Base-by-base conservation (phyloP, 495 filamentous ascomycete species). In the Trichoderma gamsii region DNA sequence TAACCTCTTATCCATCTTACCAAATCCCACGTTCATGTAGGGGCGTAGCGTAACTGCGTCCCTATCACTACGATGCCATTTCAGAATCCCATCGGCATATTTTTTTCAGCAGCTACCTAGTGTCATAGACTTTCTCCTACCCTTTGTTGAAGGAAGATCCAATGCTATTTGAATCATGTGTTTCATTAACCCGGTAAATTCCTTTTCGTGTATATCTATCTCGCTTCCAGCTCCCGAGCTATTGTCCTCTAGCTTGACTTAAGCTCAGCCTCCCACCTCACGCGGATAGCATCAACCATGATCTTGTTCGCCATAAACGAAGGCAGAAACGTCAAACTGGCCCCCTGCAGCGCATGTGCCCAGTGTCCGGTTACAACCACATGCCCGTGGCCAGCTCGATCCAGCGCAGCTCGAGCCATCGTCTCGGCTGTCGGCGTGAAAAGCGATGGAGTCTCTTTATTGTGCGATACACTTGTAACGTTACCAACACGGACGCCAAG, bases 321-420 rank as follows among this genome's bases (percentile, higher is more conserved):
- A 46, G 43, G 43, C 43, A 46, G 6, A 18, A 46, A 4, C 43
- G 18, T 46, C 3, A 46, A 18, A 46, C 43, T 16, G 5, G 43
- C 43, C 12, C 12, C 6, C 18, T 70, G 63, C 51, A 78, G 27
- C 21, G 73, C 71, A 15, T 77, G 75, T 41, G 73, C 69, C 71
- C 71, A 75, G 32, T 75, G 72, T 35, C 75, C 73, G 15, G 73
- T 70, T 27, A 75, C 69, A 29, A 66, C 64, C 12, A 63, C 35
- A 46, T 66, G 43, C 16, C 71, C 72, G 68, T 73, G 76, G 6
- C 76, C 77, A 49, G 74, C 75, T 8, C 72, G 69, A 5, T 67
- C 67, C 23, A 79, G 69, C 1, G 73, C 66, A 8, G 72, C 72
- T 44, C 56, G 63, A 2, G 76, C 76, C n/a, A 75, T 52, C 1